Evolutionary conservation across 1,139 yeast species (phyloP).

Genomic region (Pichia sp.): DNA sequence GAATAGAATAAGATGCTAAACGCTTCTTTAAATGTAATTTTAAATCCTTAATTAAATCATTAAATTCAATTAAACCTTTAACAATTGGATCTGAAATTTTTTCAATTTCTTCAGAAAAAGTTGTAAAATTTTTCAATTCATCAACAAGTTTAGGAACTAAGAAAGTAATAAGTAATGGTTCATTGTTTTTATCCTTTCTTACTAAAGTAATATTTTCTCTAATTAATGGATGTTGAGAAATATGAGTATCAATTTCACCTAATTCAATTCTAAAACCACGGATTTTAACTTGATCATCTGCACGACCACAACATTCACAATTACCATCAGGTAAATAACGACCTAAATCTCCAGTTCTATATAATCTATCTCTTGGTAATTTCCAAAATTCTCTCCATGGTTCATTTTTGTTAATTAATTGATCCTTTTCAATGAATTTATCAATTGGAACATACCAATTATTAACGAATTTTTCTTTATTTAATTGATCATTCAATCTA

Average conservation of each 20-base stretch:
- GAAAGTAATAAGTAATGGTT: slow-evolving; percentile 84
- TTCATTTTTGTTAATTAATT: slow-evolving; percentile 36
- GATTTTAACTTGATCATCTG: slow-evolving; percentile 97
- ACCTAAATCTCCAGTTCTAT: slow-evolving; percentile 96
- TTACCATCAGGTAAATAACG: slow-evolving; percentile 95
- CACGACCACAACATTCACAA: slow-evolving; percentile 97
- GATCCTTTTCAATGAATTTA: slow-evolving; percentile 56
- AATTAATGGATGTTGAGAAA: slow-evolving; percentile 85
- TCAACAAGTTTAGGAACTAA: slow-evolving; percentile 76
- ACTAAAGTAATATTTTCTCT: slow-evolving; percentile 91
- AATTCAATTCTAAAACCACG: slow-evolving; percentile 97
- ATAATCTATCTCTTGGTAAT: slow-evolving; percentile 92
- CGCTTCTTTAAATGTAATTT: slow-evolving; percentile 78
- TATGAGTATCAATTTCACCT: slow-evolving; percentile 96
- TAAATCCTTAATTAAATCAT: slow-evolving; percentile 73
- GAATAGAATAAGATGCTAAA: slow-evolving; percentile 90
- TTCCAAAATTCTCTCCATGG: slow-evolving; percentile 80
- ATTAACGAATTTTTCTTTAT: slow-evolving; percentile 76
- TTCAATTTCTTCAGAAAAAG: slow-evolving; percentile 37
- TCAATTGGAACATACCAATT: slow-evolving; percentile 77
- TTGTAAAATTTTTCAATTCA: slow-evolving; percentile 49
- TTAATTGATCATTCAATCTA: slow-evolving; percentile 83
- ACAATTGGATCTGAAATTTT: slow-evolving; percentile 62
- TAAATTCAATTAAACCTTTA: slow-evolving; percentile 68
- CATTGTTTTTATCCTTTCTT: slow-evolving; percentile 88